phyloP scores from a whole-genome alignment of 1,284 basidiomycete genomes.

The Leccinum ponderosum region DNA sequence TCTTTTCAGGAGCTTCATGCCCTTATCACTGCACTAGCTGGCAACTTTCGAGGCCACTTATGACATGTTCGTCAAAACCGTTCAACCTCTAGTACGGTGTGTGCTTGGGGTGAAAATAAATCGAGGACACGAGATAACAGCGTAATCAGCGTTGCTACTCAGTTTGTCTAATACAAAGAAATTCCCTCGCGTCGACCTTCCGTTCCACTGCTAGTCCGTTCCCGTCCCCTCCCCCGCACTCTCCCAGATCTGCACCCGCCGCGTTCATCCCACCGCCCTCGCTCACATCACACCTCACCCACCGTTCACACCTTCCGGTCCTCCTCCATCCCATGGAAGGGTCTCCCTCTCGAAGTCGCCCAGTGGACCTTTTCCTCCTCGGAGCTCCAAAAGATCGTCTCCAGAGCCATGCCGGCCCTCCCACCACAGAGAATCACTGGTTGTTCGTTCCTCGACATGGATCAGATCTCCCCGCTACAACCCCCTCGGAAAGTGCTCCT shows the following conservation, averaged over 20 bases:
- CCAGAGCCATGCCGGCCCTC: slow-evolving; percentile 46
- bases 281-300: slow-evolving; percentile 48
- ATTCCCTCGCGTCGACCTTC: too few species aligned
- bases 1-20: too few species aligned
- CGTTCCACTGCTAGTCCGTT: too few species aligned
- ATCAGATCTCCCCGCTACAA: slow-evolving; percentile 7
- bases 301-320: slow-evolving; percentile 52
- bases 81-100: too few species aligned
- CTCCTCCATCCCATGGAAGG: slow-evolving; percentile 58
- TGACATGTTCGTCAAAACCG: too few species aligned
- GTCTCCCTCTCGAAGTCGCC: slow-evolving; percentile 68
- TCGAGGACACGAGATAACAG: too few species aligned
- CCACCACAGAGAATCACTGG: slow-evolving; percentile 6
- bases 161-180: too few species aligned
- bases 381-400: slow-evolving; percentile 73
- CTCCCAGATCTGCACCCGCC: not conserved
- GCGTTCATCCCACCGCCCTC: slow-evolving; percentile 29
- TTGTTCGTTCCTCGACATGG: slow-evolving; percentile 34
- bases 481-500: slow-evolving; percentile 10
- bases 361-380: slow-evolving; percentile 70
- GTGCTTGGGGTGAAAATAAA: too few species aligned
- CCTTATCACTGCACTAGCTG: too few species aligned
- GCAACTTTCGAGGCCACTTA: too few species aligned
- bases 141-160: too few species aligned
- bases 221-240: not conserved